Evolutionary conservation across 306 rosid species (phyloP).

Genomic region (Casuarina equisetifolia): DNA sequence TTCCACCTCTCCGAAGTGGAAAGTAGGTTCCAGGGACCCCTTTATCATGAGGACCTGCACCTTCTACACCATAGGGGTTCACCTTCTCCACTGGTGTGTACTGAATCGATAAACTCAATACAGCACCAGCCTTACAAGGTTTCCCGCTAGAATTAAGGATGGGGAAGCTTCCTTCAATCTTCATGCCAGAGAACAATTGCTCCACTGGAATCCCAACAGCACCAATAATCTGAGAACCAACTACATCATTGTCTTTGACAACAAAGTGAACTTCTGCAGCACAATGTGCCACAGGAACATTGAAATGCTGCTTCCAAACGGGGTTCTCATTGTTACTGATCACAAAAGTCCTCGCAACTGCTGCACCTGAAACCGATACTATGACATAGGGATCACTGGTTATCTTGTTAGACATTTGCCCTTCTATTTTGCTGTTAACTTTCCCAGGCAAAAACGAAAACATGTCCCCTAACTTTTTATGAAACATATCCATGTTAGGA

Average conservation of each 20-base stretch:
- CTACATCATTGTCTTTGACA: constrained; percentile 70
- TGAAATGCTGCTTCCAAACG: constrained; percentile 76
- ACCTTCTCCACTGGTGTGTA: constrained; percentile 52
- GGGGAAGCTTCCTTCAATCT: constrained; percentile 66
- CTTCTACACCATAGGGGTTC: constrained; percentile 45
- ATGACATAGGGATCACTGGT: constrained; percentile 90
- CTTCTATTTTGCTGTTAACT: constrained; percentile 35
- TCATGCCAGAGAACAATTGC: constrained; percentile 36
- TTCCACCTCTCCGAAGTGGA: constrained; percentile 76
- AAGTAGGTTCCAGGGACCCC: constrained; percentile 78
- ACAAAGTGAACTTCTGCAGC: constrained; percentile 75
- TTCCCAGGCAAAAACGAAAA: constrained; percentile 40
- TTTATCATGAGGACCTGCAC: constrained; percentile 43
- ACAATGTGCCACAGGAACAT: constrained; percentile 75
- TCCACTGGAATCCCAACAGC: constrained; percentile 76
- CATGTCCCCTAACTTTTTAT: constrained; percentile 55
- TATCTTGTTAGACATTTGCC: constrained; percentile 29
- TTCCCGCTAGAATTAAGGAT: constrained; percentile 55
- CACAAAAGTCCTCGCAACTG: constrained; percentile 78
- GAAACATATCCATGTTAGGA: constrained; percentile 78
- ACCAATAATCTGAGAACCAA: constrained; percentile 78
- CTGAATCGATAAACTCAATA: constrained; percentile 64
- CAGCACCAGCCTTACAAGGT: constrained; percentile 61
- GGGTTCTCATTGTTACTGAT: constrained; percentile 68
- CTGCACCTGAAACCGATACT: constrained; percentile 60